These are phyloP conservation scores for Dryadomyces quercivorus DNA, from an alignment of 2,329 filamentous ascomycete species.

Conservation along the genomic window DNA sequence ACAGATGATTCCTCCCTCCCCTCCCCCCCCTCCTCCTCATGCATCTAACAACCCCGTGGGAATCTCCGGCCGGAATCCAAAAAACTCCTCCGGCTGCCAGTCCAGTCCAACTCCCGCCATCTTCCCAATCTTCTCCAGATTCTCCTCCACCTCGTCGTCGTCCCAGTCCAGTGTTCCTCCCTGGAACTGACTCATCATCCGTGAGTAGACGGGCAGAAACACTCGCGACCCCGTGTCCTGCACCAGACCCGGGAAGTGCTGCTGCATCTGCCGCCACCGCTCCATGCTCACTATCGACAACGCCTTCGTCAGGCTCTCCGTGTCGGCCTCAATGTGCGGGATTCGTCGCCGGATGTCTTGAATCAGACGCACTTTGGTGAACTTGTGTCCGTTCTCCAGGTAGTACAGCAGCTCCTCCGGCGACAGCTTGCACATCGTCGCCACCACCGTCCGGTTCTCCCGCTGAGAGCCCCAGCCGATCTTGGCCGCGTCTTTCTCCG, in stretches of 20 bases:
- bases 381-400: slow-evolving; percentile 32
- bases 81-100: slow-evolving; percentile 25
- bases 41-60: slow-evolving; percentile 8
- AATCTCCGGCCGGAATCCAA: slow-evolving; percentile 12
- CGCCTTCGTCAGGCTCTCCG: slow-evolving; percentile 26
- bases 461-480: slow-evolving; percentile 19
- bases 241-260: slow-evolving; percentile 1
- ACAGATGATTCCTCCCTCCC: no score
- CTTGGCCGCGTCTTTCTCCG: slow-evolving; percentile 13
- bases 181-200: slow-evolving; percentile 5
- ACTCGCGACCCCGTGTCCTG: background rate
- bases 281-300: slow-evolving; percentile 12
- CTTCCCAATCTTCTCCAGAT: slow-evolving; percentile 12
- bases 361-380: slow-evolving; percentile 32
- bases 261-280: slow-evolving; percentile 9
- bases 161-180: slow-evolving; percentile 31
- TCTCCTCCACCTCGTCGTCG: slow-evolving; percentile 21
- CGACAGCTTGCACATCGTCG: slow-evolving; percentile 33
- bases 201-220: slow-evolving; percentile 9
- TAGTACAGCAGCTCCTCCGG: slow-evolving; percentile 37
- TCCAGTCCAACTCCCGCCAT: slow-evolving; percentile 19
- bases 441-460: slow-evolving; percentile 19
- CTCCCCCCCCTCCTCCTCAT: background rate
- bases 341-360: slow-evolving; percentile 26
- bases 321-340: slow-evolving; percentile 30